Conservation (phyloP, 164 flowering plant genomes). For the Magnolia kwangsiensis region DNA sequence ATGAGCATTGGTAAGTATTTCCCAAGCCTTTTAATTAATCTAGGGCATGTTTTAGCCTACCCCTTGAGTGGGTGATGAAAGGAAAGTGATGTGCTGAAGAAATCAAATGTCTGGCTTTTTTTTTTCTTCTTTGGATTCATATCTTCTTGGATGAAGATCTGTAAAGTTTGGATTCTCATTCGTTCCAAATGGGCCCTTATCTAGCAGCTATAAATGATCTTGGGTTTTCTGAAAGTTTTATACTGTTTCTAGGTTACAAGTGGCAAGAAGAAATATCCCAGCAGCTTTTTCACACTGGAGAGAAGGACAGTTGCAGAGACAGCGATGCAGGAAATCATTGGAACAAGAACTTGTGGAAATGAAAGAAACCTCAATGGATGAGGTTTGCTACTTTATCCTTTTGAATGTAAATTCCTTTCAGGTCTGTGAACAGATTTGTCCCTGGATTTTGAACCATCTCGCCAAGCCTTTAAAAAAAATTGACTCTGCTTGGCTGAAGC, state of each 20-base stretch:
- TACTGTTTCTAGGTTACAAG: conserved; percentile 43
- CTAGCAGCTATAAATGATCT: not conserved
- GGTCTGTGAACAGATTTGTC: not conserved
- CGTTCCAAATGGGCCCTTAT: not conserved
- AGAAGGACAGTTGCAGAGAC: conserved; percentile 31
- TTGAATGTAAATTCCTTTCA: not conserved
- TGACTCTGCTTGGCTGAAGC: too few relatives aligned
- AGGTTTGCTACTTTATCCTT: conserved; percentile 32
- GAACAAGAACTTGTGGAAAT: conserved; percentile 48
- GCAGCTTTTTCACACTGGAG: conserved; percentile 51
- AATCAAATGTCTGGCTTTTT: not conserved
- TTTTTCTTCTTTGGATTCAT: not conserved
- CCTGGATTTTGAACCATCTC: not conserved
- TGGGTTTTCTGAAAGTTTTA: not conserved
- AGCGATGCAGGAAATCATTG: conserved; percentile 33
- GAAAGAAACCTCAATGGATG: conserved; percentile 15
- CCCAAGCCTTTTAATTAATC: not conserved
- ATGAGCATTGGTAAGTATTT: conserved; percentile 65
- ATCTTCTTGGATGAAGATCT: not conserved
- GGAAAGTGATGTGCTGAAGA: not conserved
- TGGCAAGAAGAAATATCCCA: conserved; percentile 58
- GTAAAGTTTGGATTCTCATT: not conserved
- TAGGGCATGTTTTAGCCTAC: not conserved
- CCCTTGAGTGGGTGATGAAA: not conserved
- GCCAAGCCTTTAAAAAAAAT: too few relatives aligned